phyloP scores from a whole-genome alignment of 768 basidiomycete genomes.

The Vararia minispora region DNA sequence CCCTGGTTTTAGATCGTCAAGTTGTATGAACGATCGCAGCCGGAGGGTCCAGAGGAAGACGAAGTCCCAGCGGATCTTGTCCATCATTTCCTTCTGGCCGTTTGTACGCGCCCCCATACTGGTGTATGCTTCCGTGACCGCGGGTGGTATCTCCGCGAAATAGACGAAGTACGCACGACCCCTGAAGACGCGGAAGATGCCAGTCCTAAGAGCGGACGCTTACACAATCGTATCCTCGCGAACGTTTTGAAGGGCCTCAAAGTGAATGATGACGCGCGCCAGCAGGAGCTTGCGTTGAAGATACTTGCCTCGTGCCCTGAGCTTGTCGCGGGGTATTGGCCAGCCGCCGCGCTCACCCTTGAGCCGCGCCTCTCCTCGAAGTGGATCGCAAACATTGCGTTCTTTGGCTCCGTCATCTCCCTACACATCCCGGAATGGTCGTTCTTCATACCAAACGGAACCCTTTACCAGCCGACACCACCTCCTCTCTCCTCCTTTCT shows the following conservation, averaged over 20 bases:
- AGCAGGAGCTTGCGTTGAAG: constrained; percentile 76
- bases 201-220: constrained; percentile 31
- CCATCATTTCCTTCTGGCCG: constrained; percentile 79
- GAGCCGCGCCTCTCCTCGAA: constrained; percentile 82
- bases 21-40: constrained; percentile 51
- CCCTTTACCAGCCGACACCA: constrained; percentile 56
- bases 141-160: constrained; percentile 83
- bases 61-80: constrained; percentile 66
- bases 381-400: constrained; percentile 86
- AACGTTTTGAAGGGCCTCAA: constrained; percentile 66
- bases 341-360: constrained; percentile 53
- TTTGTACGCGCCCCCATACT: constrained; percentile 68
- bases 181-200: constrained; percentile 27
- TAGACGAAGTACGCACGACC: constrained; percentile 23
- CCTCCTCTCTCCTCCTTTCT: constrained; percentile 63
- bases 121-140: constrained; percentile 84
- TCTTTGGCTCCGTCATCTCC: constrained; percentile 69
- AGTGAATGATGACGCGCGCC: constrained; percentile 80
- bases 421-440: constrained; percentile 56
- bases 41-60: constrained; percentile 38
- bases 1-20: constrained; percentile 43
- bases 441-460: constrained; percentile 40
- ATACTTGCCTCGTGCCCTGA: constrained; percentile 81
- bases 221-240: constrained; percentile 76
- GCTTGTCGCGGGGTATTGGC: constrained; percentile 77